Percentiles rank a stretch among this genome's conserved stretches.
Evolutionary conservation across 2,329 filamentous ascomycete genomes (phyloP).

Genomic region (Aphanocladium album): DNA sequence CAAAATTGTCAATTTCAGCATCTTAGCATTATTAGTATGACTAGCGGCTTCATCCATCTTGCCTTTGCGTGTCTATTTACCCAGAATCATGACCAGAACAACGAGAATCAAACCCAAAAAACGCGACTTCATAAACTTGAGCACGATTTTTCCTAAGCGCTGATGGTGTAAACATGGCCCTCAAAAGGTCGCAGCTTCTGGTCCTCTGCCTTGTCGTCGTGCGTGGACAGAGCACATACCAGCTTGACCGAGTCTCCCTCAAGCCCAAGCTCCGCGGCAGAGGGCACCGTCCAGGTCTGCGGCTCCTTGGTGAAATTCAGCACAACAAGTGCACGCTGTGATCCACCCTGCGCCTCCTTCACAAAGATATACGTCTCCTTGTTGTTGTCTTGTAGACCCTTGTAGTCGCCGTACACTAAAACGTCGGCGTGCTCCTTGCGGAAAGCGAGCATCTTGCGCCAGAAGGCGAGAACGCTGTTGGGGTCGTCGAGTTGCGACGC

Average conservation of each 20-base stretch:
- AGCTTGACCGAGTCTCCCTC: conserved; percentile 15
- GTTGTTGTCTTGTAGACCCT: conserved; percentile 21
- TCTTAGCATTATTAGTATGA: too few relatives aligned
- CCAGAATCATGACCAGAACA: background rate
- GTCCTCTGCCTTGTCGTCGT: conserved; percentile 16
- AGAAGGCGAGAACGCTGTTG: conserved; percentile 30
- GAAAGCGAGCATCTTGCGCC: conserved; percentile 26
- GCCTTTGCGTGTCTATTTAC: too few relatives aligned
- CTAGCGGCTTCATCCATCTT: too few relatives aligned
- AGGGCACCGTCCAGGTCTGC: conserved; percentile 22
- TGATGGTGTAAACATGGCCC: conserved; percentile 25
- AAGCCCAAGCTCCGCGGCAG: conserved; percentile 21
- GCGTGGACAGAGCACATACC: conserved; percentile 25
- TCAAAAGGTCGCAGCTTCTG: conserved; percentile 25
- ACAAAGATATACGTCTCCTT: conserved; percentile 24
- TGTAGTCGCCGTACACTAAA: conserved; percentile 31
- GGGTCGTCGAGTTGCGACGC: conserved; percentile 43
- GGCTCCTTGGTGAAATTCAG: conserved; percentile 28
- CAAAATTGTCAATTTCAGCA: too few relatives aligned
- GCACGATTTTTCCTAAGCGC: too few relatives aligned
- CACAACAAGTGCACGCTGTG: conserved; percentile 23
- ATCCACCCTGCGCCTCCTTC: conserved; percentile 23
- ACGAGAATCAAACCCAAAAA: background rate
- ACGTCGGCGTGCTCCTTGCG: conserved; percentile 28
- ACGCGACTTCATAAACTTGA: background rate